A percentile compares a stretch with the other conserved stretches of the same genome.
Evolutionary conservation across 2,329 filamentous ascomycete species (phyloP).

Genomic region (Colletotrichum sp.): DNA sequence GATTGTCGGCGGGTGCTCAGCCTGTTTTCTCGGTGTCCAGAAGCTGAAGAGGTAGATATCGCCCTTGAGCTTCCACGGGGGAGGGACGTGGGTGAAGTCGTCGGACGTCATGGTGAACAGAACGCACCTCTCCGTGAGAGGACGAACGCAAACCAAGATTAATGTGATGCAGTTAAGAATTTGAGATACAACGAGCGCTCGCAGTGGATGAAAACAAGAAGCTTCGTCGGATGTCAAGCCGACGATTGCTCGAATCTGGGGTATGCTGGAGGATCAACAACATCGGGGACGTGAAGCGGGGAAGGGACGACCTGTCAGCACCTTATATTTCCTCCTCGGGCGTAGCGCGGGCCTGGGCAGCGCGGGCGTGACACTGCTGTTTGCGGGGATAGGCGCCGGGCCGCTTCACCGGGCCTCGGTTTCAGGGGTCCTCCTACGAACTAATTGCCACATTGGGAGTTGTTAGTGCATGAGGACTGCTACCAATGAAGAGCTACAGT

Average conservation of each 20-base stretch:
- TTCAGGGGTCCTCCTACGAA: not conserved
- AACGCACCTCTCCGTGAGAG: no score
- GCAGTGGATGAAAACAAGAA: no score
- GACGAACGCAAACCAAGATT: no score
- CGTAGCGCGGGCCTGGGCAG: not conserved
- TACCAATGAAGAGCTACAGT: no score
- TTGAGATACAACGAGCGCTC: no score
- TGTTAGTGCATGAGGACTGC: no score
- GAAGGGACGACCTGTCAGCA: not conserved
- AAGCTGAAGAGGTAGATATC: constrained; percentile 50
- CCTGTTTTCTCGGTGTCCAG: constrained; percentile 36
- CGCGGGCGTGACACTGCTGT: not conserved
- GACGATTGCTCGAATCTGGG: not conserved
- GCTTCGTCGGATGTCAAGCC: not conserved
- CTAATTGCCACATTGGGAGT: not conserved
- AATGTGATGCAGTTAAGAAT: no score
- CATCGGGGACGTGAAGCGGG: not conserved
- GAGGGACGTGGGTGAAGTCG: constrained; percentile 4
- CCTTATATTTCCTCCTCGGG: not conserved
- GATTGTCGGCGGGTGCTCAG: constrained; percentile 37
- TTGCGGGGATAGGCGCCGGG: not conserved
- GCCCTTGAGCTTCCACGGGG: constrained; percentile 50
- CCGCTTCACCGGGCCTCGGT: not conserved
- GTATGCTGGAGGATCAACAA: not conserved
- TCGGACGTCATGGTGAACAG: not conserved